phyloP scores from a whole-genome alignment of 805 yeast species.

The Torulaspora indica region DNA sequence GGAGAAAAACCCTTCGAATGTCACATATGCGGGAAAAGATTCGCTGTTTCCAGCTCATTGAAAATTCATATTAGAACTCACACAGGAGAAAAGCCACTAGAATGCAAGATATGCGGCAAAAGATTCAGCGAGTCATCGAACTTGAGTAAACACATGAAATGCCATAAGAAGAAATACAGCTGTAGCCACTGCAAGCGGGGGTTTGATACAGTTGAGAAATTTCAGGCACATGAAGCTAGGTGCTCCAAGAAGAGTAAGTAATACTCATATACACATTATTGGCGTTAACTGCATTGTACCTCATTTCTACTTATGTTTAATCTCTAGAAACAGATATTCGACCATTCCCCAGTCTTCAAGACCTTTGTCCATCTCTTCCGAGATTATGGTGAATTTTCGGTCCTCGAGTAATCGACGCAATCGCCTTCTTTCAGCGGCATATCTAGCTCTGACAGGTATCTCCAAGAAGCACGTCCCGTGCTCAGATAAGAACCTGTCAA shows the following conservation, averaged over 20 bases:
- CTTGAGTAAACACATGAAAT: conserved; percentile 79
- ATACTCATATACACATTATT: background rate
- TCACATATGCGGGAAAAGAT: conserved; percentile 63
- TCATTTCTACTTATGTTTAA: conserved; percentile 11
- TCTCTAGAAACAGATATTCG: conserved; percentile 44
- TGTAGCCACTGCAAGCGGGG: conserved; percentile 52
- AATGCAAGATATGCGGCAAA: conserved; percentile 78
- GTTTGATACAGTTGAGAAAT: conserved; percentile 44
- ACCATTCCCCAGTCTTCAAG: conserved; percentile 82
- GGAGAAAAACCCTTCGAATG: conserved; percentile 88
- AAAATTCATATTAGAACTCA: conserved; percentile 82
- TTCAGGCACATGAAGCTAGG: conserved; percentile 37
- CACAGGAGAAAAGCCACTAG: conserved; percentile 84
- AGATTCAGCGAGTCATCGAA: conserved; percentile 86
- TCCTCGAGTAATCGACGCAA: conserved; percentile 54
- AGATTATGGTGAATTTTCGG: conserved; percentile 26
- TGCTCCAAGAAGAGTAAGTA: conserved; percentile 8
- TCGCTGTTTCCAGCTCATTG: conserved; percentile 77
- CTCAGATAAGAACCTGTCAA: conserved; percentile 47
- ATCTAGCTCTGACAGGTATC: conserved; percentile 67
- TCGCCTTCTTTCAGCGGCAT: conserved; percentile 55
- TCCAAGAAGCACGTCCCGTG: conserved; percentile 52
- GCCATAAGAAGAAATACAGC: conserved; percentile 53
- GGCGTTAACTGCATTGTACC: background rate
- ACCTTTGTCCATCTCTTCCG: conserved; percentile 53